Base-by-base conservation (phyloP, 306 rosid species). In the Rosa chinensis region DNA sequence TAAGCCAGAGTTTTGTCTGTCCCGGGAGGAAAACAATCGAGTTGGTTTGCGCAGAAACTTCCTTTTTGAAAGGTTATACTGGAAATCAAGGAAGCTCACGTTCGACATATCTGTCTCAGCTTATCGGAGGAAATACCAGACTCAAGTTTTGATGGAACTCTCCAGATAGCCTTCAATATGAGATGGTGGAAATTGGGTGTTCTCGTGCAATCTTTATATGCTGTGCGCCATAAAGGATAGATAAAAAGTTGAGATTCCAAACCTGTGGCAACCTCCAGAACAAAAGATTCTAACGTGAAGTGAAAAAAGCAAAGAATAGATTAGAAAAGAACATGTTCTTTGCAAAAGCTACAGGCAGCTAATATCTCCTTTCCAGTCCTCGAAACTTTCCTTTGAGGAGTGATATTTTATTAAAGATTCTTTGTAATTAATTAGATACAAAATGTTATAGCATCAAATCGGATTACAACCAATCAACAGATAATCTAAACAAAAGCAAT, bases 81-180 rank as follows among this genome's bases (percentile, higher is more conserved):
- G 95, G 87, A 94, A 89, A 72, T 92, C 97, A 10, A 94, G 97
- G 83, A 89, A 88, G 66, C 91, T 89, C 35, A 77, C 40, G 0
- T 35, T 83, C 11, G 92, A 79, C 86, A 89, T 93, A 78, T 89
- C 74, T 67, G 42, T 32, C 37, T 32, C 37, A 32, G 37, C 37
- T 32, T 32, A 32, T 32, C 37, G 3, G 37, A 32, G 37, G 37
- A 32, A 32, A 32, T 32, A 32, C 37, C 37, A 32, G 52, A 50
- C 62, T 56, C 61, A 69, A 70, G 61, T 32, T 68, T 42, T 1
- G 44, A 56, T 66, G 20, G 3, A 6, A 32, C 61, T 28, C 56
- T 20, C 20, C 58, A 23, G 53, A n/a, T 14, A 58, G 28, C 40
- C 56, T 58, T 43, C 74, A 21, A 39, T 18, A 6, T 10, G 23